Evolutionary conservation across 1,284 basidiomycete species (phyloP), one percentile per base, ranked within the genome.

Genomic region (Papiliotrema fonsecae): DNA sequence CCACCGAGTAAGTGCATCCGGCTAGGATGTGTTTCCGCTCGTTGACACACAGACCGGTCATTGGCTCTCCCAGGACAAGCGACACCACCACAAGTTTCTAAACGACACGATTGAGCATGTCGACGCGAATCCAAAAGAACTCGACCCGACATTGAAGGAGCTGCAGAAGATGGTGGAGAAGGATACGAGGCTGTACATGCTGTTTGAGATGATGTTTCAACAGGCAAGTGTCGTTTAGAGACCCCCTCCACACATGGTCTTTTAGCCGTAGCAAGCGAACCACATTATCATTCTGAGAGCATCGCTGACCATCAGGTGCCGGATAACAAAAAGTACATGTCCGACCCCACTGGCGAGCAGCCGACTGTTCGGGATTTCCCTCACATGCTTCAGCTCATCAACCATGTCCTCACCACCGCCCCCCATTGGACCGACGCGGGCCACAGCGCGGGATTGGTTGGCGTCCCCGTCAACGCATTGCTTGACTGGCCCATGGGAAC

Each of bases 401-500:
- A 81, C 50, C 62, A 69, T 36, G 67, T 78, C 51, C 61, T 80
- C 22, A 57, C 49, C 2, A 71, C 72, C 27, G 75, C 77, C 1
- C 77, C 77, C 1, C 55, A 53, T 3, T 78, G 69, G 69, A 67
- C 67, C 9, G 61, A 69, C 43, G 58, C 62, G 30, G 70, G 68
- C 13, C 55, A 75, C 28, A 63, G 64, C 31, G 60, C 57, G 22
- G 72, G 68, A 18, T 49, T 76, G 14, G 74, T 78, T 22, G 76
- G 72, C 21, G 72, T 76, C 19, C 78, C 78, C 6, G 69, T 79
- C 49, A 75, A 75, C 48, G 75, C 76, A 2, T 61, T 79, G 43
- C 61, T 81, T 31, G 70, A 77, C 48, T 78, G 76, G 76, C 75
- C 76, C 0, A 79, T 79, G 77, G 75, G 69, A 16, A 79, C 78